Evolutionary conservation across 2,329 filamentous ascomycete species (phyloP).

Genomic region (Aspergillus felis): DNA sequence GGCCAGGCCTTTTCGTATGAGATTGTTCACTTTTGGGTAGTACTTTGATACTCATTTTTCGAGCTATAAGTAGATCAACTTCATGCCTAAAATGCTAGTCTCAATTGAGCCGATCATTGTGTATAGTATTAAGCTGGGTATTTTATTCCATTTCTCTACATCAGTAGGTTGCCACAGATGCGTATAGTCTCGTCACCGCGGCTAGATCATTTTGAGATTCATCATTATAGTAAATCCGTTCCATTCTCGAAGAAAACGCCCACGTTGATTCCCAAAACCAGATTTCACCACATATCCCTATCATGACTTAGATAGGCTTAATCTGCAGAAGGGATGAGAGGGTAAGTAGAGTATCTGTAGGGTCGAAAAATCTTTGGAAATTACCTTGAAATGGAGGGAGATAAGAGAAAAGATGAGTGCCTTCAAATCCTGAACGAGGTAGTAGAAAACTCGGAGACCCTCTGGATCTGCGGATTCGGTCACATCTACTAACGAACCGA

Average conservation of each 20-base stretch:
- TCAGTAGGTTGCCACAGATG: not conserved
- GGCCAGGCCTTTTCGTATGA: not conserved
- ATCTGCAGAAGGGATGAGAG: slow-evolving; percentile 37
- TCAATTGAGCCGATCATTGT: not conserved
- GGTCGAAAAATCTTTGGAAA: not conserved
- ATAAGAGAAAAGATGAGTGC: slow-evolving; percentile 95
- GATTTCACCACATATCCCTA: not conserved
- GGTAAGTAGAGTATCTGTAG: not conserved
- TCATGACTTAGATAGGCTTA: slow-evolving; percentile 46
- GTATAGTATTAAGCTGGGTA: not conserved
- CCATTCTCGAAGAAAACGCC: slow-evolving; percentile 8
- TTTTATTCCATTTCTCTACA: not conserved
- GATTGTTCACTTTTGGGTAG: not conserved
- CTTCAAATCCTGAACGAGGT: slow-evolving; percentile 95
- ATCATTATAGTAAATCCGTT: not conserved
- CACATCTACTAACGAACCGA: slow-evolving; percentile 93
- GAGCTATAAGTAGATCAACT: not conserved
- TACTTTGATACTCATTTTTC: not conserved
- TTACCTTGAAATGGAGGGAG: slow-evolving; percentile 90
- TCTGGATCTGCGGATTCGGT: slow-evolving; percentile 95
- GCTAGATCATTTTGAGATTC: not conserved
- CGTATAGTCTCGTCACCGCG: slow-evolving; percentile 6
- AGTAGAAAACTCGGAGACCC: slow-evolving; percentile 95
- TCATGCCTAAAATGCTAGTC: not conserved
- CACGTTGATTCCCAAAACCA: not conserved